Conservation (phyloP, 129 eudicot species). For the Apium graveolens region DNA sequence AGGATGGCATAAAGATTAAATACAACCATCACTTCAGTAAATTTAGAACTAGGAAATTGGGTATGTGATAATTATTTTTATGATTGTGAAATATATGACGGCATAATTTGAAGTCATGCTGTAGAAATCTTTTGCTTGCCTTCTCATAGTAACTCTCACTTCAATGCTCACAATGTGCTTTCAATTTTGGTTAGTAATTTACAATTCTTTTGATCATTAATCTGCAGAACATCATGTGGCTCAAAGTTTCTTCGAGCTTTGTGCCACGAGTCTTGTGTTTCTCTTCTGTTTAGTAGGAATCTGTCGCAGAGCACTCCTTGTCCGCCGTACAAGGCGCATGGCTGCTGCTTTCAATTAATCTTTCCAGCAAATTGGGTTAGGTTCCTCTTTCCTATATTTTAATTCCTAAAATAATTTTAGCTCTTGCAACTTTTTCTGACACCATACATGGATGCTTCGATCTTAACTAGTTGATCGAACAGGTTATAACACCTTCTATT, state of each 20-base stretch:
- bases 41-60: background rate
- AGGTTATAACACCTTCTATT: background rate
- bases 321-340: slow-evolving; percentile 18
- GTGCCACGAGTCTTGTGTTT: slow-evolving; percentile 5
- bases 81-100: background rate
- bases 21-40: background rate
- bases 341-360: background rate
- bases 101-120: too few species aligned
- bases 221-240: slow-evolving; percentile 22
- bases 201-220: background rate
- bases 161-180: background rate
- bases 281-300: slow-evolving; percentile 14
- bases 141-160: background rate
- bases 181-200: background rate
- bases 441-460: background rate
- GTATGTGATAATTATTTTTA: background rate
- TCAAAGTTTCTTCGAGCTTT: slow-evolving; percentile 15
- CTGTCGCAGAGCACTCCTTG: slow-evolving; percentile 12
- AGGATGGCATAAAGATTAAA: background rate
- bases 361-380: background rate
- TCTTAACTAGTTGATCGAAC: background rate
- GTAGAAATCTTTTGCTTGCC: background rate
- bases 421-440: background rate
- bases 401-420: background rate
- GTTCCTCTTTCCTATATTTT: background rate